Conservation (phyloP, 202 grass and related monocot genomes). For the Cymbopogon flexuosus region DNA sequence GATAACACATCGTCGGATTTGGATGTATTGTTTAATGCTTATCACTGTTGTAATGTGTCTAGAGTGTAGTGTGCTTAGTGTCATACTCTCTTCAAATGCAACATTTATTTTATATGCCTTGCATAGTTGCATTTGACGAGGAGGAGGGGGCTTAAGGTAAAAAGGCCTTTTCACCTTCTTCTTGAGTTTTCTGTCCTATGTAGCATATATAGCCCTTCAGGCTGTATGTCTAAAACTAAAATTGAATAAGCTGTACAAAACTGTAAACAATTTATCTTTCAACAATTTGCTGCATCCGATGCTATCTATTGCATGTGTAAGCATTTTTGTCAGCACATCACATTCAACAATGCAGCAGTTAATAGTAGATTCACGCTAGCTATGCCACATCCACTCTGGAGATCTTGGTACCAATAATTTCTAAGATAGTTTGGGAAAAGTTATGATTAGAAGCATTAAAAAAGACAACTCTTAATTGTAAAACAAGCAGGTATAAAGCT, state of each 20-base stretch:
- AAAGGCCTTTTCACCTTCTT: background rate
- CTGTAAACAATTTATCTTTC: background rate
- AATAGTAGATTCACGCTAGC: background rate
- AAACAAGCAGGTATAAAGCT: conserved; percentile 8
- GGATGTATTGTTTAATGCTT: background rate
- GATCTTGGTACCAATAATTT: background rate
- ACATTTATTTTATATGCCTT: background rate
- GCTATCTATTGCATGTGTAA: background rate
- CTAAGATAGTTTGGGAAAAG: background rate
- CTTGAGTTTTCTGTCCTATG: background rate
- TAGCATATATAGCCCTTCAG: background rate
- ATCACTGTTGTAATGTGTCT: background rate
- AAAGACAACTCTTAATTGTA: conserved; percentile 37
- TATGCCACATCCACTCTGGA: conserved; percentile 19
- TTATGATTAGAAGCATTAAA: conserved; percentile 28
- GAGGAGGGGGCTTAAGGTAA: background rate
- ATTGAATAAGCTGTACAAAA: background rate
- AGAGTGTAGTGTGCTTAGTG: background rate
- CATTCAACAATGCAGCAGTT: background rate
- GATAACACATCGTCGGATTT: background rate
- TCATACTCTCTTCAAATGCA: background rate
- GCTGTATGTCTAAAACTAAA: background rate
- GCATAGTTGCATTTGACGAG: background rate
- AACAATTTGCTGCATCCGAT: conserved; percentile 6
- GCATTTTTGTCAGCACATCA: background rate